Evolutionary conservation across 768 basidiomycete species (phyloP).

Genomic region (Boletales sp.): DNA sequence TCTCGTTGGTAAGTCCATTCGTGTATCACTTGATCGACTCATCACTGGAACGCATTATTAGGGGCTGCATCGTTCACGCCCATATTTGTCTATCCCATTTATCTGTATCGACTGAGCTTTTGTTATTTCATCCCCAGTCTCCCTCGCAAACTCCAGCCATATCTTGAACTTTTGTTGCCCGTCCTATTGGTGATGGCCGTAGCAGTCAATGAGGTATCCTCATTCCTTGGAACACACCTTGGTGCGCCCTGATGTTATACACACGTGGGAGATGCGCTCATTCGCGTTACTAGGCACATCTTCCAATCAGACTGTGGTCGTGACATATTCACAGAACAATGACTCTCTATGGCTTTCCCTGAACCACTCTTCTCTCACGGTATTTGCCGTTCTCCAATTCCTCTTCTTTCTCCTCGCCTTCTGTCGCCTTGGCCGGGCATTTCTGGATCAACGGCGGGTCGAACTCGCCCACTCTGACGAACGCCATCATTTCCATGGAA

Average conservation of each 20-base stretch:
- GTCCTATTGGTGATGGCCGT: slow-evolving; percentile 55
- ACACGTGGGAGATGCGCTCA: neutral
- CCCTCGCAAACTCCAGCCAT: slow-evolving; percentile 45
- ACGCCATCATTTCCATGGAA: slow-evolving; percentile 50
- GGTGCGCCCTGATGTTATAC: slow-evolving; percentile 36
- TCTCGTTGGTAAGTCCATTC: slow-evolving; percentile 49
- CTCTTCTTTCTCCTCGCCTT: slow-evolving; percentile 56
- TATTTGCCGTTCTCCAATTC: slow-evolving; percentile 57
- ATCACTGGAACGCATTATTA: slow-evolving; percentile 4
- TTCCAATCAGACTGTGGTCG: slow-evolving; percentile 20
- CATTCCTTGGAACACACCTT: slow-evolving; percentile 57
- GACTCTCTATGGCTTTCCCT: slow-evolving; percentile 53
- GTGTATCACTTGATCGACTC: neutral
- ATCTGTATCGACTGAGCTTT: slow-evolving; percentile 56
- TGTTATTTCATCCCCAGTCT: slow-evolving; percentile 49
- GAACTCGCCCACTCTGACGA: slow-evolving; percentile 46
- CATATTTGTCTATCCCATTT: slow-evolving; percentile 58
- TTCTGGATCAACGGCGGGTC: slow-evolving; percentile 50
- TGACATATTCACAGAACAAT: slow-evolving; percentile 39
- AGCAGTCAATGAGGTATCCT: slow-evolving; percentile 55
- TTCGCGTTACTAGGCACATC: slow-evolving; percentile 4
- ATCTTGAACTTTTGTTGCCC: slow-evolving; percentile 44
- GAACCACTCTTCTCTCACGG: slow-evolving; percentile 54
- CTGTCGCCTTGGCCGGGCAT: slow-evolving; percentile 49
- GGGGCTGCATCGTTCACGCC: slow-evolving; percentile 62